These are phyloP conservation scores for Coemansia sp. DNA, from an alignment of 192 early-diverging fungal genomes.

Conservation along the genomic window DNA sequence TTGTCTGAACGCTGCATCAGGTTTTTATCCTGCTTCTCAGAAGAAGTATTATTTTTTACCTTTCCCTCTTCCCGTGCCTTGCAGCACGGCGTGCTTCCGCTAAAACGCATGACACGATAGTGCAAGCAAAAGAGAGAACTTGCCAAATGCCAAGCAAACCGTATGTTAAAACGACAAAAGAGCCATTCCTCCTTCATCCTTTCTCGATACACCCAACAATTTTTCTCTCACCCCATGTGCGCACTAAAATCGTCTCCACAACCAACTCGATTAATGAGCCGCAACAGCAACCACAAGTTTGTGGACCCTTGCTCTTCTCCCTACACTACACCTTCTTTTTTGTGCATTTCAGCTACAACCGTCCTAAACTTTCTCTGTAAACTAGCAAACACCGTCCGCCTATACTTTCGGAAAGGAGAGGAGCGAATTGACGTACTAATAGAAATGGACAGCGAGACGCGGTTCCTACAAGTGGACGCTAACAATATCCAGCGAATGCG, in stretches of 20 bases:
- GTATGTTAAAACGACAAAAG: background rate
- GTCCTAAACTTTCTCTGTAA: background rate
- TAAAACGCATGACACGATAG: background rate
- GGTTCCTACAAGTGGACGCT: constrained; percentile 16
- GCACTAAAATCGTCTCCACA: background rate
- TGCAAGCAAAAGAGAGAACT: background rate
- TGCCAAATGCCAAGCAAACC: background rate
- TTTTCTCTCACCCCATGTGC: background rate
- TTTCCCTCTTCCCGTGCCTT: background rate
- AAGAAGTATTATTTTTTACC: background rate
- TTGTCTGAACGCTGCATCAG: background rate
- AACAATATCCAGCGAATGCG: constrained; percentile 70
- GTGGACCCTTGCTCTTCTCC: background rate
- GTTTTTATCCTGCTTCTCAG: background rate
- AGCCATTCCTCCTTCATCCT: background rate
- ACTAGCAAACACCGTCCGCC: background rate
- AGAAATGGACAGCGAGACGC: background rate
- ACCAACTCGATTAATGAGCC: background rate
- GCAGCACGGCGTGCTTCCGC: background rate
- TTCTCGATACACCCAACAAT: background rate
- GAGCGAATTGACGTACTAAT: background rate
- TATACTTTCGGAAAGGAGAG: background rate
- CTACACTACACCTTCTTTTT: background rate
- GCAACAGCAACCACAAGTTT: background rate
- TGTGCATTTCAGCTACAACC: background rate